Conservation (phyloP, 768 basidiomycete genomes). For the Suillus occidentalis region DNA sequence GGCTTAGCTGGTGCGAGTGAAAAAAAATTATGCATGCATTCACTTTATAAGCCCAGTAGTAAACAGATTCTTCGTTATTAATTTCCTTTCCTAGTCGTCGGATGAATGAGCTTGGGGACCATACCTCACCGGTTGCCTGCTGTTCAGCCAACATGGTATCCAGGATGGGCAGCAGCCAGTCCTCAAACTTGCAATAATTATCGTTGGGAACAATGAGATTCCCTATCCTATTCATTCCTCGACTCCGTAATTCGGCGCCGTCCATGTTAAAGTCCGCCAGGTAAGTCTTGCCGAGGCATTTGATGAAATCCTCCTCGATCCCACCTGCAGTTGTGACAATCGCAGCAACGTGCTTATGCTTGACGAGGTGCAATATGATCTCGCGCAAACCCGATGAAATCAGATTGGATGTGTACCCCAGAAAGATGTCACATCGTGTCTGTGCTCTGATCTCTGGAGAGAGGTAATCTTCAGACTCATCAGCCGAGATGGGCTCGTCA, state of each 20-base stretch:
- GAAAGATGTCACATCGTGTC: slow-evolving; percentile 85
- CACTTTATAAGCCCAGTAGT: slow-evolving; percentile 99
- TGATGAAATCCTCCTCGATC: slow-evolving; percentile 98
- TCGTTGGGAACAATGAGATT: slow-evolving; percentile 97
- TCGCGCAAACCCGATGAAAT: slow-evolving; percentile 97
- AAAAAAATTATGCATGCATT: slow-evolving; percentile 34
- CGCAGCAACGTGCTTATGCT: slow-evolving; percentile 85
- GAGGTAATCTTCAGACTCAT: slow-evolving; percentile 68
- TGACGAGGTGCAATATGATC: slow-evolving; percentile 87
- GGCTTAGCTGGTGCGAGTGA: slow-evolving; percentile 23
- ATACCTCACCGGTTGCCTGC: slow-evolving; percentile 61
- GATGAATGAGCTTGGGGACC: slow-evolving; percentile 96
- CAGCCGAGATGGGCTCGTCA: slow-evolving; percentile 71
- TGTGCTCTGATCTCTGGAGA: slow-evolving; percentile 60
- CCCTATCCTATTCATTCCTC: slow-evolving; percentile 96
- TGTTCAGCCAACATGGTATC: slow-evolving; percentile 91
- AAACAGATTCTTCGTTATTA: slow-evolving; percentile 93
- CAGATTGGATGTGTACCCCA: slow-evolving; percentile 98
- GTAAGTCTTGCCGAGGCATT: slow-evolving; percentile 96
- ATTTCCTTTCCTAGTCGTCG: slow-evolving; percentile 95
- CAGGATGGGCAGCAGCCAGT: slow-evolving; percentile 96
- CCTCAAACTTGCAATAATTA: slow-evolving; percentile 99
- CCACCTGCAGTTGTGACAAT: slow-evolving; percentile 98
- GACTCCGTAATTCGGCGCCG: slow-evolving; percentile 80
- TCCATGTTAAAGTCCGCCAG: slow-evolving; percentile 91